These are phyloP conservation scores for Maudiozyma serrabonitensis DNA, from an alignment of 805 yeast species.

Conservation along the genomic window DNA sequence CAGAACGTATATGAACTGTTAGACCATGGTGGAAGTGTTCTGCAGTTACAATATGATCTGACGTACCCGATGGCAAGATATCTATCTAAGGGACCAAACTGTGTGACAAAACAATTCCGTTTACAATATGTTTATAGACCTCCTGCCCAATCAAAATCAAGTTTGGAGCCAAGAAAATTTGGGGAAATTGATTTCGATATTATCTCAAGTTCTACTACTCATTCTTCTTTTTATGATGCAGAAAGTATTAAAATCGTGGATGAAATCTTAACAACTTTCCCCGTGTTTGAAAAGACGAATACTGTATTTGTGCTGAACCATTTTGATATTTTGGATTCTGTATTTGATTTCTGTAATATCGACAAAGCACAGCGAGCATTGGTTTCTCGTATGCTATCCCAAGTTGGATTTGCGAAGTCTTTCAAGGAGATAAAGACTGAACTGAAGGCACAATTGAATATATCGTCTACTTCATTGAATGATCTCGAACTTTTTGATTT, in stretches of 20 bases:
- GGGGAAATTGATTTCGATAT: conserved; percentile 85
- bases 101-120: conserved; percentile 49
- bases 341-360: conserved; percentile 74
- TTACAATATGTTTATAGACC: conserved; percentile 79
- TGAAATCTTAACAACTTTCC: conserved; percentile 57
- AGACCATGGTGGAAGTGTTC: conserved; percentile 77
- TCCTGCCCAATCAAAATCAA: conserved; percentile 36
- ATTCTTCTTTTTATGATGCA: conserved; percentile 62
- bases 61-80: conserved; percentile 84
- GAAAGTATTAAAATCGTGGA: conserved; percentile 78
- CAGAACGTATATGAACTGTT: conserved; percentile 69
- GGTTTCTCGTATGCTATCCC: conserved; percentile 65
- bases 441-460: conserved; percentile 54
- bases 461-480: conserved; percentile 72
- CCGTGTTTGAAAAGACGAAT: conserved; percentile 51
- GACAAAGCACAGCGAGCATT: conserved; percentile 63
- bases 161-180: conserved; percentile 67
- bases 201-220: conserved; percentile 38
- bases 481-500: conserved; percentile 79
- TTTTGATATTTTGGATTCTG: conserved; percentile 62
- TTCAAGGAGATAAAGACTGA: conserved; percentile 49
- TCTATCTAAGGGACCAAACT: conserved; percentile 50
- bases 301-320: conserved; percentile 66
- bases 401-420: conserved; percentile 59
- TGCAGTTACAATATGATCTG: conserved; percentile 83